These are phyloP conservation scores for Beauveria varroae DNA, from an alignment of 2,329 filamentous ascomycete species.

Conservation along the genomic window DNA sequence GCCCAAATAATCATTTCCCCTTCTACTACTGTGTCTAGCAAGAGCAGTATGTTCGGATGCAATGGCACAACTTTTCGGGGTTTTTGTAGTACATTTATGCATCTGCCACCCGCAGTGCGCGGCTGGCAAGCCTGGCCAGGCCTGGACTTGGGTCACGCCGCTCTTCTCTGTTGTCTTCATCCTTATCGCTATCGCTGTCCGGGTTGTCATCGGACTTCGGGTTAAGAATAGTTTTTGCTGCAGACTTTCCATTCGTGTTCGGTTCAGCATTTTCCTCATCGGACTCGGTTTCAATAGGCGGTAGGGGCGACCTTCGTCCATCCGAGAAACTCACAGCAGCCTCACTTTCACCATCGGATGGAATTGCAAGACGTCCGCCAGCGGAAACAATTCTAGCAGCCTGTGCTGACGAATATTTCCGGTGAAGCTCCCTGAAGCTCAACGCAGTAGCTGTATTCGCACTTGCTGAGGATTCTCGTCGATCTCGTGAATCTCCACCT, in stretches of 20 bases:
- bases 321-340: conserved; percentile 53
- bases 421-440: conserved; percentile 56
- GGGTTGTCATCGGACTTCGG: neutral
- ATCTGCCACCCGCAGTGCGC: neutral
- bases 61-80: neutral
- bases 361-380: conserved; percentile 36
- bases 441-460: conserved; percentile 59
- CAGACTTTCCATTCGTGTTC: neutral
- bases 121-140: neutral
- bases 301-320: conserved; percentile 47
- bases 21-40: neutral
- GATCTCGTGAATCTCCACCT: conserved; percentile 36
- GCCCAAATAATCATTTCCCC: neutral
- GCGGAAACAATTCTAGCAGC: conserved; percentile 34
- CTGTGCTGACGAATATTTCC: conserved; percentile 50
- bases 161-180: neutral
- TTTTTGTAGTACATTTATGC: neutral
- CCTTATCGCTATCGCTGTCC: neutral
- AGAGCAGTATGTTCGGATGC: neutral
- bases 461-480: conserved; percentile 56
- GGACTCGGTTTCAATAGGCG: conserved; percentile 39
- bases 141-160: neutral
- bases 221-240: neutral
- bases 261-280: conserved; percentile 18
- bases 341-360: conserved; percentile 54